These are phyloP conservation scores for Pholiota molesta DNA, from an alignment of 768 basidiomycete genomes.

Conservation along the genomic window DNA sequence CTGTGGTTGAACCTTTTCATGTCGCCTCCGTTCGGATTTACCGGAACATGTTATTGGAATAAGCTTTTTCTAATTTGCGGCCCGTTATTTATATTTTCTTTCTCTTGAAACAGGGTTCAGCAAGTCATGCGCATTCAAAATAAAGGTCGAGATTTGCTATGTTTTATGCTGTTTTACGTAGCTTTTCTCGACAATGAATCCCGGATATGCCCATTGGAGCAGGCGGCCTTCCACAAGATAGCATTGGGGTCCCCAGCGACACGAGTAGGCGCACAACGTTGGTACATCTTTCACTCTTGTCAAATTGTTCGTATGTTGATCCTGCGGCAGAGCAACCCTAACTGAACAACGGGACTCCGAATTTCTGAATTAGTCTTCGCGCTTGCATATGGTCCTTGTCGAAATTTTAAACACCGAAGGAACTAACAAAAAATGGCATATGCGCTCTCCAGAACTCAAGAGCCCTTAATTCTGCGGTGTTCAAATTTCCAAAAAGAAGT, in stretches of 20 bases:
- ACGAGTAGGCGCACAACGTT: neutral
- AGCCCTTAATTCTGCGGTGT: neutral
- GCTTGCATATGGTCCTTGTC: neutral
- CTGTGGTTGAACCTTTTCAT: neutral
- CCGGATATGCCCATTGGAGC: neutral
- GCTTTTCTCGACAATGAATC: neutral
- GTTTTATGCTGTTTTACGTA: neutral
- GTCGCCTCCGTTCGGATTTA: neutral
- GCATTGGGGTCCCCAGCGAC: neutral
- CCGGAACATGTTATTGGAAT: neutral
- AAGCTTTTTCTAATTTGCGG: neutral
- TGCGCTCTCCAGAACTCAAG: neutral
- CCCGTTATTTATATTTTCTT: neutral
- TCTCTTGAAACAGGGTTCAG: neutral
- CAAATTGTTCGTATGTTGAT: slow-evolving; percentile 1
- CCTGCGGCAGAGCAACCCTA: neutral
- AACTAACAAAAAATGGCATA: neutral
- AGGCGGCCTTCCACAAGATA: neutral
- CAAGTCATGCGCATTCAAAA: neutral
- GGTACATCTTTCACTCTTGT: neutral
- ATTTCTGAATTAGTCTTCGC: neutral
- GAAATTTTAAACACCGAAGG: neutral
- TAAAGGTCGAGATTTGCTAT: neutral
- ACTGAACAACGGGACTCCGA: neutral
- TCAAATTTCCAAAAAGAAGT: neutral